Base-by-base conservation (phyloP, 164 flowering plant genomes). In the Vitis labrusca region DNA sequence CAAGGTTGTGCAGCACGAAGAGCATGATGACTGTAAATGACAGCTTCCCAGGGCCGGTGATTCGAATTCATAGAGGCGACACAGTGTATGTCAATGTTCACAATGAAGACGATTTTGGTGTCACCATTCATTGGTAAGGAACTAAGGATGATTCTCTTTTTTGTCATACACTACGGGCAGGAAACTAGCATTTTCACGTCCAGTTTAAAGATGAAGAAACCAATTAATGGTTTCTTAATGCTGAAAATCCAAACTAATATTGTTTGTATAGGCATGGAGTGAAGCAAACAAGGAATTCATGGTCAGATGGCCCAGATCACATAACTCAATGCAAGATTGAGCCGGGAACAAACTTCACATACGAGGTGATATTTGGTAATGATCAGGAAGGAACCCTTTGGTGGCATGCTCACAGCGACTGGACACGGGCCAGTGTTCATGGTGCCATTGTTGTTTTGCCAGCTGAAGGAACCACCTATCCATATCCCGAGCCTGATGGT, bases 361-460 rank as follows among this genome's bases (percentile, higher is more conserved):
- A 84, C 9, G 59, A 73, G 58, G 44, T 84, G 10, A 72, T 64
- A 2, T 72, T 82, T 14, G 75, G 79, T 0, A 44, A 13, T 0
- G 85, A 23, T 23, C 27, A 84, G 47, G 81, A 70, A 71, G 86
- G 86, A 6, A 84, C 84, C 2, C 63, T 85, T 0, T 85, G 86
- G 88, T 85, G 85, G 85, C 88, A 82, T 23, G 84, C 88, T 0
- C 85, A 85, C 37, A 83, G 84, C 12, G 81, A 83, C 9, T 83
- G 88, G 85, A 32, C 77, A 0, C 59, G 88, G 2, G 85, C 83
- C 69, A 81, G 86, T 2, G 85, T 86, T 11, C 83, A 84, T 53
- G 88, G 88, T 0, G 73, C 81, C 5, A 71, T 86, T 19, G 27
- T 82, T 27, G 57, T 86, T 56, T 55, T 54, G 12, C 90, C 90